Evolutionary conservation across 73 alveolate species (phyloP).

Genomic region (Tetrahymena borealis): DNA sequence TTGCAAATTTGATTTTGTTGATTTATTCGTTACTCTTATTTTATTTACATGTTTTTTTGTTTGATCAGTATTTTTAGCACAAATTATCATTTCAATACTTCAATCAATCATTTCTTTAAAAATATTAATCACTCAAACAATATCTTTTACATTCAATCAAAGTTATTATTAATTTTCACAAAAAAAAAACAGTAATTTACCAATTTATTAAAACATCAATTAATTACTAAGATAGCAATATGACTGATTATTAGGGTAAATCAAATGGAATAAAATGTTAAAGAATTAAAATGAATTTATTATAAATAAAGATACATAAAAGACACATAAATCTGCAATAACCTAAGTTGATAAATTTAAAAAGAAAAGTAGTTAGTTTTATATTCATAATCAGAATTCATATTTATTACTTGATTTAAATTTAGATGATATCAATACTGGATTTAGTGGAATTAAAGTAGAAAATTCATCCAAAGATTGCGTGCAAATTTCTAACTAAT

Average conservation of each 20-base stretch:
- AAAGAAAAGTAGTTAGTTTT: background rate
- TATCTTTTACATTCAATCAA: too few species aligned
- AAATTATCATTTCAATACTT: too few species aligned
- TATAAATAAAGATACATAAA: background rate
- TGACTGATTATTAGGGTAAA: background rate
- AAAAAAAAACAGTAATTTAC: background rate
- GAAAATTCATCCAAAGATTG: constrained; percentile 65
- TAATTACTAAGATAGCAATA: background rate
- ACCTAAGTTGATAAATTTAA: background rate
- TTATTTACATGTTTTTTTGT: too few species aligned
- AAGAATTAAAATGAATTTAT: background rate
- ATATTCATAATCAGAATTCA: background rate
- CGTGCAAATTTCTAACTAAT: constrained; percentile 48
- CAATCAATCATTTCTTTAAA: too few species aligned
- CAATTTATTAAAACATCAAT: background rate
- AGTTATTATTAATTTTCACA: too few species aligned
- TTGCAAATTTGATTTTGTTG: too few species aligned
- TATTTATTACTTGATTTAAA: background rate
- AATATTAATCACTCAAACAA: too few species aligned
- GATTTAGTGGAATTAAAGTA: background rate
- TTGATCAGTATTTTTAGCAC: too few species aligned
- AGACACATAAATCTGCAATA: background rate
- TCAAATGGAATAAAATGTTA: background rate
- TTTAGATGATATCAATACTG: background rate
- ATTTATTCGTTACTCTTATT: too few species aligned